These are phyloP conservation scores for Calonectria honghensis DNA, from an alignment of 2,329 filamentous ascomycete species.

Conservation along the genomic window DNA sequence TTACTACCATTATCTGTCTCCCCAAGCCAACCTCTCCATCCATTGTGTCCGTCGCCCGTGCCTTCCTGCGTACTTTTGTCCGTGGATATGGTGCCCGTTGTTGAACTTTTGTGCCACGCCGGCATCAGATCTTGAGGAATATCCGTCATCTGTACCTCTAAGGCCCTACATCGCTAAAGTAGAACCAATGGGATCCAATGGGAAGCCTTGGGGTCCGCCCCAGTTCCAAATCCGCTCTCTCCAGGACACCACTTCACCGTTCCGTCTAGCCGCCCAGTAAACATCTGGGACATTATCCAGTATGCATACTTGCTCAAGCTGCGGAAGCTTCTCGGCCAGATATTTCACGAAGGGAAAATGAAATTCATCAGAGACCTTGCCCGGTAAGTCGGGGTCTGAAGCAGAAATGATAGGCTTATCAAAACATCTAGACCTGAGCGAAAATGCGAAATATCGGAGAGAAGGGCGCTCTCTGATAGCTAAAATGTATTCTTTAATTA, in stretches of 20 bases:
- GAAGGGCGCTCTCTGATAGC: background rate
- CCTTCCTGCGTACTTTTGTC: background rate
- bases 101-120: background rate
- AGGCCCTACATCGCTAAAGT: background rate
- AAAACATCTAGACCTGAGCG: background rate
- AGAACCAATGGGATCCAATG: background rate
- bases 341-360: background rate
- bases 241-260: background rate
- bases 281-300: background rate
- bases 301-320: background rate
- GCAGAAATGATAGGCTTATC: too few relatives aligned
- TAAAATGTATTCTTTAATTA: background rate
- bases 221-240: background rate
- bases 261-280: background rate
- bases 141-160: background rate
- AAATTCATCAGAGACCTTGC: accelerated
- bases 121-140: background rate
- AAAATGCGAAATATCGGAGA: background rate
- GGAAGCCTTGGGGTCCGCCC: too few relatives aligned
- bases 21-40: background rate
- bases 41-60: background rate
- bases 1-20: background rate
- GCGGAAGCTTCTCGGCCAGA: background rate
- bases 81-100: background rate
- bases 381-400: too few relatives aligned